Percentiles rank a stretch among this genome's conserved stretches.
These are phyloP conservation scores for Lactarius sp. DNA, from an alignment of 768 basidiomycete genomes.

Conservation along the genomic window DNA sequence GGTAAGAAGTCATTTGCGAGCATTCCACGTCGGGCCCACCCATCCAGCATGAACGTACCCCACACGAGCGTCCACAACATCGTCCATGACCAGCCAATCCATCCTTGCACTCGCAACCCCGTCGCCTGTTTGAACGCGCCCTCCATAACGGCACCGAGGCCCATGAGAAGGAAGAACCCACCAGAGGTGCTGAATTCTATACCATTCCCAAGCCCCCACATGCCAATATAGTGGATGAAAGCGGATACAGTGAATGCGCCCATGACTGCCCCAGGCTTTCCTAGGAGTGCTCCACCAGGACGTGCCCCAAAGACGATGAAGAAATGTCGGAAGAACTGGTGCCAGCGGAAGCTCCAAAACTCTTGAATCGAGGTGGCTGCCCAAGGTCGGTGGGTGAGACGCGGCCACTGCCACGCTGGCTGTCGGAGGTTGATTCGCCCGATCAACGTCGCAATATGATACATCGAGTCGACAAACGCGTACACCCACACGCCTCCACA, in stretches of 20 bases:
- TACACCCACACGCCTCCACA: conserved; percentile 19
- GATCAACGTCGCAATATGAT: conserved; percentile 28
- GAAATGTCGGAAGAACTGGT: conserved; percentile 31
- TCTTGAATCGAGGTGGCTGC: conserved; percentile 16
- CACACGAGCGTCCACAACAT: conserved; percentile 43
- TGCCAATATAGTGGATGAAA: conserved; percentile 50
- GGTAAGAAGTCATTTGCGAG: conserved; percentile 5
- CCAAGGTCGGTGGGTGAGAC: conserved; percentile 34
- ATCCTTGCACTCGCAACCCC: conserved; percentile 44
- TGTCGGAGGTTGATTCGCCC: conserved; percentile 25
- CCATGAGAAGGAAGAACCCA: conserved; percentile 56
- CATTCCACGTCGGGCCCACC: conserved; percentile 10
- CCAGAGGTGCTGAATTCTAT: conserved; percentile 40
- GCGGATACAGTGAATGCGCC: conserved; percentile 59
- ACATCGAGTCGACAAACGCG: conserved; percentile 23
- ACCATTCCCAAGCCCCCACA: conserved; percentile 56
- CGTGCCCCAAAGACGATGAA: conserved; percentile 34
- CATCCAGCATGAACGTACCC: conserved; percentile 28
- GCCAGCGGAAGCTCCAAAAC: conserved; percentile 40
- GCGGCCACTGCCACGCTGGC: conserved; percentile 34
- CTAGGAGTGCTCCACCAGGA: conserved; percentile 38
- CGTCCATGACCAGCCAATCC: conserved; percentile 50
- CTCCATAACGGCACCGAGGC: conserved; percentile 49
- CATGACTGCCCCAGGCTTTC: conserved; percentile 46
- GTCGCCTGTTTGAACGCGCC: conserved; percentile 40